Percentiles rank a stretch among this genome's conserved stretches.
Conservation (phyloP, 163 green algal species). For the Chlamydomonas reinhardtii region DNA sequence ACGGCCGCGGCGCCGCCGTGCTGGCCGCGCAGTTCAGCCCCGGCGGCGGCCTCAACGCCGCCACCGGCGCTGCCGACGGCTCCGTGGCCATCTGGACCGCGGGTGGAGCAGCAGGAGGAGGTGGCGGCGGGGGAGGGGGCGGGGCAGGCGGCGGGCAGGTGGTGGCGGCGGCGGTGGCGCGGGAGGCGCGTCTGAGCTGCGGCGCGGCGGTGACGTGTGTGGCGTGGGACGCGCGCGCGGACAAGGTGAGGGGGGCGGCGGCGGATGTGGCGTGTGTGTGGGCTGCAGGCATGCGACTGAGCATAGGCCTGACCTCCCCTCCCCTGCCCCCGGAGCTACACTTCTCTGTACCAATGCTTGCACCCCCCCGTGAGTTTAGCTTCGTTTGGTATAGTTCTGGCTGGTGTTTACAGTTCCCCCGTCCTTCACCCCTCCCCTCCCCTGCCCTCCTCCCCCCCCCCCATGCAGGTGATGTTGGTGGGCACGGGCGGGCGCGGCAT, state of each 20-base stretch:
- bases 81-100: conserved; percentile 55
- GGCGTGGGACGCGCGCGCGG: conserved; percentile 69
- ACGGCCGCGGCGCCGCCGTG: conserved; percentile 24
- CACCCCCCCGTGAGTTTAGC: too few relatives aligned
- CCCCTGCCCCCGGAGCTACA: too few relatives aligned
- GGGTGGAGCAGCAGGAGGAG: background rate
- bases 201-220: conserved; percentile 56
- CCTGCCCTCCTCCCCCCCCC: background rate
- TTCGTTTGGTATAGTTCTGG: too few relatives aligned
- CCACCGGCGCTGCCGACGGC: conserved; percentile 50
- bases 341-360: too few relatives aligned
- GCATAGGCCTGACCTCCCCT: too few relatives aligned
- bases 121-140: too few relatives aligned
- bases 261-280: too few relatives aligned
- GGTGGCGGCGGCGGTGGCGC: conserved; percentile 13
- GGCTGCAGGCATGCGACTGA: too few relatives aligned
- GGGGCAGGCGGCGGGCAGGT: background rate
- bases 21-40: conserved; percentile 34
- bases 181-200: conserved; percentile 48
- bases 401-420: too few relatives aligned
- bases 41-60: conserved; percentile 46
- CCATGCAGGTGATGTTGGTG: conserved; percentile 50
- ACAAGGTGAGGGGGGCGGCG: conserved; percentile 64
- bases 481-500: conserved; percentile 61
- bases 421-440: background rate